Evolutionary conservation across 2,329 filamentous ascomycete genomes (phyloP), one percentile per base, ranked within the genome.

Genomic region (Colletotrichum tofieldiae): DNA sequence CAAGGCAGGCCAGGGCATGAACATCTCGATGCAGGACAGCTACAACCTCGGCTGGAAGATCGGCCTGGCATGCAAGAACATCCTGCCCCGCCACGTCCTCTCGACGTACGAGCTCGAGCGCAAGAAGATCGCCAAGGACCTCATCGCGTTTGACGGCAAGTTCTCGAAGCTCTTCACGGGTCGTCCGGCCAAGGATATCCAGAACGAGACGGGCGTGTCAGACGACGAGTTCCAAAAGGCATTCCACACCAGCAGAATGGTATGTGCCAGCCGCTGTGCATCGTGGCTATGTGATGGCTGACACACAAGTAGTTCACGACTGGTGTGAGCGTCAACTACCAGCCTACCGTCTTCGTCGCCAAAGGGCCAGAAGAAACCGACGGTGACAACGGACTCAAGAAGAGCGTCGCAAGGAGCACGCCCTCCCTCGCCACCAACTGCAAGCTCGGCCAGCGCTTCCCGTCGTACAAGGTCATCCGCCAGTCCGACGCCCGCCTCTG

Each of bases 1-100:
- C 23, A 93, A 93, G 76, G 91, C 90, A 0, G 91, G 91, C 2
- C 91, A 93, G 77, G 92, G 92, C 16, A 93, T 93, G 91, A 94
- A 94, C 75, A 88, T 93, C 1, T 89, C 86, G 45, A 92, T 94
- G 89, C 91, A 93, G 75, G 92, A 94, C 78, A 81, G 84, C 0
- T 89, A 85, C 78, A 90, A 90, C 67, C 84, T 90, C 0, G 88
- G 86, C 0, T 90, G 88, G 88, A 90, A 90, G 78, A 77, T 90
- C 1, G 87, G 84, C 0, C 77, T 82, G 1, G 86, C 86, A 0
- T 77, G 82, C 39, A 86, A 86, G 62, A 84, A 84, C 7, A 77
- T 85, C 2, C 79, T 84, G 0, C 81, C 83, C 1, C 80, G 79
- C 0, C 80, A 77, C 0, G 81, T 90, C 11, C 81, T 90, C 1